Evolutionary conservation across 2,329 filamentous ascomycete species (phyloP).

Genomic region (Beauveria sp.): DNA sequence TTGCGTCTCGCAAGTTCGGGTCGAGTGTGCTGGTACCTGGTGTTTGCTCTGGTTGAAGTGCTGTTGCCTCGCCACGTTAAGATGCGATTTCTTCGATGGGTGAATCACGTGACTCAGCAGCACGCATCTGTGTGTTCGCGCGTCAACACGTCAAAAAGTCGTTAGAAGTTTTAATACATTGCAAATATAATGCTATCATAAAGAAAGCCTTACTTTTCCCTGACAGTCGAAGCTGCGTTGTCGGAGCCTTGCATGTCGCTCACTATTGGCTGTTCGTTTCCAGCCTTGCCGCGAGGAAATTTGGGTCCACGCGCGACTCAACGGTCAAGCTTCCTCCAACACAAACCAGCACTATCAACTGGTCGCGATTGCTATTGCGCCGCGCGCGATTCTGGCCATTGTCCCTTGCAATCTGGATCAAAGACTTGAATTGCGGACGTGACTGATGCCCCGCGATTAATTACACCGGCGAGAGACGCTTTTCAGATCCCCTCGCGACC

Average conservation of each 20-base stretch:
- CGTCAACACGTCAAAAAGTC: no score
- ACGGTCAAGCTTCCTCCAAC: constrained; percentile 14
- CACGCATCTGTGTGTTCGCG: not conserved
- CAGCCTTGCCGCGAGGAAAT: constrained; percentile 31
- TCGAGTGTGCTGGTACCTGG: not conserved
- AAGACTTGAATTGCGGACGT: not conserved
- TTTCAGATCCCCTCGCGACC: not conserved
- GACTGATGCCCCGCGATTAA: not conserved
- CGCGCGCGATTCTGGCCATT: constrained; percentile 3
- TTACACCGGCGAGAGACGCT: not conserved
- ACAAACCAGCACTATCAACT: constrained; percentile 12
- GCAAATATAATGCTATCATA: not conserved
- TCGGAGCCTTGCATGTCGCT: constrained; percentile 18
- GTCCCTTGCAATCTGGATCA: not conserved
- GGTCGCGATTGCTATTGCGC: constrained; percentile 1
- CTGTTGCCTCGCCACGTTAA: not conserved
- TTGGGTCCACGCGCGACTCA: constrained; percentile 21
- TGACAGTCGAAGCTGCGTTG: not conserved
- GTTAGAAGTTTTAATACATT: no score
- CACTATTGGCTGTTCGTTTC: constrained; percentile 1
- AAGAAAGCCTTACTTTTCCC: not conserved
- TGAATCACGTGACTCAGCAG: not conserved
- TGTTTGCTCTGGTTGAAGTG: not conserved
- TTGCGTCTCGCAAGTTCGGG: not conserved
- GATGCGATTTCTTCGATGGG: not conserved